Conservation (phyloP, 768 basidiomycete genomes). For the Phaffia australis region DNA sequence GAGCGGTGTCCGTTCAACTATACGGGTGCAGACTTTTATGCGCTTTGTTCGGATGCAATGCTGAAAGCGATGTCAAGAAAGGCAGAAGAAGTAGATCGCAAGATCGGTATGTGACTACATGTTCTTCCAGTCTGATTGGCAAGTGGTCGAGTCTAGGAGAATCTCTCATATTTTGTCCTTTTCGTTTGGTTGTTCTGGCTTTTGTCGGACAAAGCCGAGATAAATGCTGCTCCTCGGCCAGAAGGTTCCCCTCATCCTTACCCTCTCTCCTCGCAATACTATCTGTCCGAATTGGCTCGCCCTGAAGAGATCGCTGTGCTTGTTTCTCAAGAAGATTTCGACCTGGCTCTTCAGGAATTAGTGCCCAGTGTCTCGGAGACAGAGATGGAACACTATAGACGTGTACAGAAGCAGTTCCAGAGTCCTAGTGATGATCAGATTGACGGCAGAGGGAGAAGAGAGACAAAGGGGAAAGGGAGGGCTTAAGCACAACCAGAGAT, state of each 20-base stretch:
- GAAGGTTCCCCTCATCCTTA: slow-evolving; percentile 42
- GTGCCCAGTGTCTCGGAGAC: slow-evolving; percentile 32
- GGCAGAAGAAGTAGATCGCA: slow-evolving; percentile 63
- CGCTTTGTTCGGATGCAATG: slow-evolving; percentile 91
- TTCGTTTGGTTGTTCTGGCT: neutral
- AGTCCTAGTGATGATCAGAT: neutral
- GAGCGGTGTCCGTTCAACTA: slow-evolving; percentile 77
- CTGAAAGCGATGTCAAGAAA: slow-evolving; percentile 86
- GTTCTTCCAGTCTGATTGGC: neutral
- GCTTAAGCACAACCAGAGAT: slow-evolving; percentile 60
- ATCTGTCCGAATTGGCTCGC: slow-evolving; percentile 68
- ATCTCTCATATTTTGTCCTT: neutral
- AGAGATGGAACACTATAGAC: slow-evolving; percentile 22
- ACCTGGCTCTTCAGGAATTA: slow-evolving; percentile 52
- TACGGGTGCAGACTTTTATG: slow-evolving; percentile 97
- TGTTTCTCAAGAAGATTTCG: slow-evolving; percentile 68
- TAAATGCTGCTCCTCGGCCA: slow-evolving; percentile 45
- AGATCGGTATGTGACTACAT: slow-evolving; percentile 48
- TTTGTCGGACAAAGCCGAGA: slow-evolving; percentile 28
- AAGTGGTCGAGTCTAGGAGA: slow-evolving; percentile 18
- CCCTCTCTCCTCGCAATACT: slow-evolving; percentile 79
- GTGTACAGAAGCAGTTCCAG: slow-evolving; percentile 13
- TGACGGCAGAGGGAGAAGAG: neutral
- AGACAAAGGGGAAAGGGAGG: slow-evolving; percentile 10
- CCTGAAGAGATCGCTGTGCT: slow-evolving; percentile 59